Evolutionary conservation across 1,284 basidiomycete species (phyloP).

Genomic region (Ganoderma boninense): DNA sequence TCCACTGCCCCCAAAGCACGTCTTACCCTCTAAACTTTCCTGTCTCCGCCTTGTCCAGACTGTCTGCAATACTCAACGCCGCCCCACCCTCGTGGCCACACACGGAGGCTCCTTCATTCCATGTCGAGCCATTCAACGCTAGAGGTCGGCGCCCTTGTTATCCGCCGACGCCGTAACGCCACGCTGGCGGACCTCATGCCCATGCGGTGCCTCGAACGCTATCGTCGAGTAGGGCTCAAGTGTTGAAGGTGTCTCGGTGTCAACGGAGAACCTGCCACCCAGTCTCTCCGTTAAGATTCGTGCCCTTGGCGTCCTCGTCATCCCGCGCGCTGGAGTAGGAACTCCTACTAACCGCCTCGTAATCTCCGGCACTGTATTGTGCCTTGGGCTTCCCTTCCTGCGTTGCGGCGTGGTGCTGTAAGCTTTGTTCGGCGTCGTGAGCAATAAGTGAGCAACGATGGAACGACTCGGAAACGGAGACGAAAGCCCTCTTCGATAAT

Average conservation of each 20-base stretch:
- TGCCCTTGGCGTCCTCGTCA: not conserved
- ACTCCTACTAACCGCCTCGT: not conserved
- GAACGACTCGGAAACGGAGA: not conserved
- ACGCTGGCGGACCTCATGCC: not conserved
- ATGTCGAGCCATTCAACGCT: not conserved
- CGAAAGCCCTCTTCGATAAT: not conserved
- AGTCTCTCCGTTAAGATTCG: not conserved
- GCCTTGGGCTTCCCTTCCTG: not conserved
- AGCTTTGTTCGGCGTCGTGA: not conserved
- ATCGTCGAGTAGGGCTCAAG: not conserved
- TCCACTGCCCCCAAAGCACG: not conserved
- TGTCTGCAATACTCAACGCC: not conserved
- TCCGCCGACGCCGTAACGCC: not conserved
- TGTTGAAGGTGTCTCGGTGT: not conserved
- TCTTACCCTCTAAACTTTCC: not conserved
- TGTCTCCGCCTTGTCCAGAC: not conserved
- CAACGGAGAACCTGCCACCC: not conserved
- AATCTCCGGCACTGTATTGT: not conserved
- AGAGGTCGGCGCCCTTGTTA: not conserved
- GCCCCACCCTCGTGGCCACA: not conserved
- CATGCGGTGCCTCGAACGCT: not conserved
- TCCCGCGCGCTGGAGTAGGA: not conserved
- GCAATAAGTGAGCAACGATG: not conserved
- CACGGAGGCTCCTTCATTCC: not conserved
- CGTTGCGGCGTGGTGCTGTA: not conserved